phyloP scores from a whole-genome alignment of 106 monocot genomes.

The Platanthera zijinensis region DNA sequence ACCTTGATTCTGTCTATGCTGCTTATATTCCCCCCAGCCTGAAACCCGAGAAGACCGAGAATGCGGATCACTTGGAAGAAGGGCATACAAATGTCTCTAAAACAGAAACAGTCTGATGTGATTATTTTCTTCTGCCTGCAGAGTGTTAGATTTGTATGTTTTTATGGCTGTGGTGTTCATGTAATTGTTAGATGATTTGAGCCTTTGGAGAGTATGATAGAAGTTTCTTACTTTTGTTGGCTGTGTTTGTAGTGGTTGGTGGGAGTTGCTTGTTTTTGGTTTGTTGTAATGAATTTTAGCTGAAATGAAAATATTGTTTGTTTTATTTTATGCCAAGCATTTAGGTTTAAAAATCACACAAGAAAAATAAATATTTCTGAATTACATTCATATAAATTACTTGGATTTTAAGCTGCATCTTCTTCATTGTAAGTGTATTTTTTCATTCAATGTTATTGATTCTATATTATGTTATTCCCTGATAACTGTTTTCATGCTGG shows the following conservation, averaged over 20 bases:
- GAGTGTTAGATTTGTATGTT: neutral
- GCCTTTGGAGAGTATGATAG: neutral
- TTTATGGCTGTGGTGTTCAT: neutral
- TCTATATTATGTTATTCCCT: no score
- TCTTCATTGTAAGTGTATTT: no score
- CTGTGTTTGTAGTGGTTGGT: neutral
- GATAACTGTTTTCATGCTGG: no score
- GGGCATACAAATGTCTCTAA: constrained; percentile 37
- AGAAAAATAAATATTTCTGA: no score
- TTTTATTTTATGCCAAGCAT: no score
- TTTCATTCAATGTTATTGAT: no score
- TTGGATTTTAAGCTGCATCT: no score
- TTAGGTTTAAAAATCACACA: no score
- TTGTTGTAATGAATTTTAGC: no score
- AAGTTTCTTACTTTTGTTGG: neutral
- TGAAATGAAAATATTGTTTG: no score
- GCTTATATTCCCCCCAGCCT: constrained; percentile 62
- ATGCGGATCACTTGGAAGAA: constrained; percentile 44
- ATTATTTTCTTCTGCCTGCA: neutral
- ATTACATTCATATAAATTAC: no score
- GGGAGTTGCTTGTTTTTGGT: no score
- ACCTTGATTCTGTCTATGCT: constrained; percentile 46
- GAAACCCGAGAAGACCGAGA: constrained; percentile 49
- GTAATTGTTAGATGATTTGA: neutral
- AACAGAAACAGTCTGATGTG: constrained; percentile 30